Percentiles rank a stretch among this genome's conserved stretches.
Conservation (phyloP, 495 filamentous ascomycete genomes). For the Penicillium canariense region DNA sequence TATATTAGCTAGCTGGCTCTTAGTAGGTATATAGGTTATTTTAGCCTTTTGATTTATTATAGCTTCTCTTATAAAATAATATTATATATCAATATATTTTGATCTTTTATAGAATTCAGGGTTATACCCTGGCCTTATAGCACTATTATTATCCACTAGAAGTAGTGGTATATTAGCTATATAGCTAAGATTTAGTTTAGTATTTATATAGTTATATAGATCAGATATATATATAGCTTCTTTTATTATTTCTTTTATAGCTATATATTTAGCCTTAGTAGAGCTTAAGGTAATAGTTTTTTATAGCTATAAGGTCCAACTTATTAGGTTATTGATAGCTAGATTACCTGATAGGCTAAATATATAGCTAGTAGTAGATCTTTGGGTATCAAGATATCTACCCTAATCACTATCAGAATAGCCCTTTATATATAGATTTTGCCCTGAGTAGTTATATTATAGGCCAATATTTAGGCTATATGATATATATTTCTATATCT, state of each 20-base stretch:
- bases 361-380: neutral
- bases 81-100: neutral
- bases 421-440: neutral
- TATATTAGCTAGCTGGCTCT: neutral
- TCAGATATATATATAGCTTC: constrained; percentile 16
- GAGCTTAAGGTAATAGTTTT: neutral
- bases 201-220: constrained; percentile 17
- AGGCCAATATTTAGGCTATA: neutral
- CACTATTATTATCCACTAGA: neutral
- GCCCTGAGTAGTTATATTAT: neutral
- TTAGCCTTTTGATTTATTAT: neutral
- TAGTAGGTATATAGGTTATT: neutral
- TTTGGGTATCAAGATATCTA: neutral
- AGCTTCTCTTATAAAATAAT: neutral
- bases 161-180: neutral
- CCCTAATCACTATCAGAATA: neutral
- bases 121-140: neutral
- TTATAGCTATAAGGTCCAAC: neutral
- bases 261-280: constrained; percentile 15
- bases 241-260: constrained; percentile 20
- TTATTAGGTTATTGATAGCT: neutral
- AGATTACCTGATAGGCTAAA: neutral
- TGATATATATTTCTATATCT: neutral
- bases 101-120: neutral
- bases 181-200: neutral